Evolutionary conservation across 2,329 filamentous ascomycete species (phyloP).

Genomic region (Colletotrichum sojae): DNA sequence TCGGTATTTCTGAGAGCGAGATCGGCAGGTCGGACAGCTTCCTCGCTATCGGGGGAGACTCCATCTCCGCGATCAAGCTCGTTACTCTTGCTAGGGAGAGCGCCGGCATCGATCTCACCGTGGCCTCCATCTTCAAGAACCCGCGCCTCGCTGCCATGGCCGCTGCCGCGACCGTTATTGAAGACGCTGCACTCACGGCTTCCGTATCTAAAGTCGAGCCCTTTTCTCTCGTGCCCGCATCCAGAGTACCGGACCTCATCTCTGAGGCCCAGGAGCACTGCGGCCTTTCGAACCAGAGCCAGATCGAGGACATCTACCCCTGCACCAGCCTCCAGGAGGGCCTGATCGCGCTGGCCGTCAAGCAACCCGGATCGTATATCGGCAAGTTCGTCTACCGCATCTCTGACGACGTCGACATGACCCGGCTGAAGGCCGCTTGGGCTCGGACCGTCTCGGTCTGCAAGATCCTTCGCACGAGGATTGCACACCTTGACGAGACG

Average conservation of each 20-base stretch:
- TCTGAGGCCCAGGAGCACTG: too few relatives aligned
- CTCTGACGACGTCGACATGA: slow-evolving; percentile 40
- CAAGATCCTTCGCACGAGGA: slow-evolving; percentile 6
- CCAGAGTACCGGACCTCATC: too few relatives aligned
- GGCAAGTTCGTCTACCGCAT: slow-evolving; percentile 47
- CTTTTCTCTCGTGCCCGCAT: too few relatives aligned
- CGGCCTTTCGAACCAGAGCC: neutral
- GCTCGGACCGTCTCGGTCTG: neutral
- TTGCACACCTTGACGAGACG: neutral
- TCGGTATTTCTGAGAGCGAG: neutral
- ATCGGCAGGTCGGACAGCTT: slow-evolving; percentile 18
- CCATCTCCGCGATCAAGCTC: slow-evolving; percentile 20
- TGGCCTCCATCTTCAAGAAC: slow-evolving; percentile 15
- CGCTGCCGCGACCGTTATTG: neutral
- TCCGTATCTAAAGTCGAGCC: neutral
- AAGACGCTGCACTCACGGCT: neutral
- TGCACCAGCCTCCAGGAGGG: slow-evolving; percentile 58
- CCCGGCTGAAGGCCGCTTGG: slow-evolving; percentile 41
- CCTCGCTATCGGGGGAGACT: slow-evolving; percentile 23
- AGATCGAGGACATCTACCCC: slow-evolving; percentile 54
- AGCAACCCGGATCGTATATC: slow-evolving; percentile 53
- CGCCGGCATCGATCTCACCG: neutral
- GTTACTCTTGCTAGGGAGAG: neutral
- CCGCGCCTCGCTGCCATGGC: neutral
- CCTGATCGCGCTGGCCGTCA: slow-evolving; percentile 53